Evolutionary conservation across 805 yeast species (phyloP), one percentile per base, ranked within the genome.

Genomic region (Brettanomyces anomalus): DNA sequence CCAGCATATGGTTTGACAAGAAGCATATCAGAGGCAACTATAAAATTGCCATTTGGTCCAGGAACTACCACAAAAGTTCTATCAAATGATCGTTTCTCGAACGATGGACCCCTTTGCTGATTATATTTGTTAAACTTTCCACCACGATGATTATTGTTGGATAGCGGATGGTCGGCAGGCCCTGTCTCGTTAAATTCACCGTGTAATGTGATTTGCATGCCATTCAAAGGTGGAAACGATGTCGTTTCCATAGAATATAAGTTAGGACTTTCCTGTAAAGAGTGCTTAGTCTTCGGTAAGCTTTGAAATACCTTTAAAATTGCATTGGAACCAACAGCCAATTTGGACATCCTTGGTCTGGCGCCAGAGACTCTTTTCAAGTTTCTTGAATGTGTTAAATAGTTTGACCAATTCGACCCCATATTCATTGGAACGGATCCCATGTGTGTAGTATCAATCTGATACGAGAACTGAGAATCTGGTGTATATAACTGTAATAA

Each of bases 11-110:
- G 71, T 49, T 95, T 77, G 3, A 93, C 63, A 14, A 79, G 69
- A 41, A 93, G 67, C 57, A 85, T 60, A 62, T 93, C 98, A 30
- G 94, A 82, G 14, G 95, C 96, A 26, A 93, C 78, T n/a, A 87
- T 67, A 67, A 86, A 76, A 26, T 76, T 66, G 4, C 88, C 84
- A 44, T 73, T 72, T 15, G 79, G 74, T 13, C 81, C 82, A 2
- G 80, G 81, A 2, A 88, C 80, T 20, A 85, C 66, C n/a, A 85
- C 68, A 57, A 93, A 79, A 0, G 81, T 71, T 56, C 98, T 73
- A 60, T 93, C 98, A 61, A 93, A 93, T 8, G 93, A 77, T 57
- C 93, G 82, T 50, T 70, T 71, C 26, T 71, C 59, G 17, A 62
- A 38, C 58, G 49, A 43, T 31, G 42, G 41, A 7, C 40, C 33